Base-by-base conservation (phyloP, 225 moss, liverwort and hornwort genomes). In the Straminergon stramineum region DNA sequence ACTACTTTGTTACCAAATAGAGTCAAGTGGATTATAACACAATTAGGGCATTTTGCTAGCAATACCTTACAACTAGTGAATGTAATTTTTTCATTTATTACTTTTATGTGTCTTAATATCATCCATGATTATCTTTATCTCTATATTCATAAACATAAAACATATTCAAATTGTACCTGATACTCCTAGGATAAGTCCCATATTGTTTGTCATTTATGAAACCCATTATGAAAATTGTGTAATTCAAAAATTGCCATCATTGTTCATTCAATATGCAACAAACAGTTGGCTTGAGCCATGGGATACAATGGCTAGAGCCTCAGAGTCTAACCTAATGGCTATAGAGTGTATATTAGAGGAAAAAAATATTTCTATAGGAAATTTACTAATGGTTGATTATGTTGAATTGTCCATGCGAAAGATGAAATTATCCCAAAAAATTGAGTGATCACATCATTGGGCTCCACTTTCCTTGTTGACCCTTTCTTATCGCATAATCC, bases 401-500 rank as follows among this genome's bases (percentile, higher is more conserved):
- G 2, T 1, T 9, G 5, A 21, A 1, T 71, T 24, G 24, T 8
- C 15, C 0, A n/a, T 23, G 0, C 4, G 0, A n/a, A n/a, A 69
- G 23, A 69, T 7, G 4, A 4, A 69, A n/a, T 39, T 23, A 13
- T 23, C 0, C 23, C 37, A 37, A 21, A 67, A 68, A 68, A 37
- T 67, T 3, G 3, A 37, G 4, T 2, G 4, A n/a, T n/a, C 0
- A 7, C 12, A 3, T 37, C 37, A 37, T 35, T 5, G 1, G 3
- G 4, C 67, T 35, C 4, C 3, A 4, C 68, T 4, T 2, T 68
- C 37, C 21, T 37, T 4, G 1, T 68, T 2, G 17, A 2, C 2
- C n/a, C 21, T 21, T 37, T 21, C 48, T 68, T 20, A 11, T 19
- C 18, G 11, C 19, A 69, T 22, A n/a, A 23, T 70, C 24, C 2